Percentiles rank a stretch among this genome's conserved stretches.
These are phyloP conservation scores for Hordeum marinum DNA, from an alignment of 176 grass and related monocot genomes.

Conservation along the genomic window DNA sequence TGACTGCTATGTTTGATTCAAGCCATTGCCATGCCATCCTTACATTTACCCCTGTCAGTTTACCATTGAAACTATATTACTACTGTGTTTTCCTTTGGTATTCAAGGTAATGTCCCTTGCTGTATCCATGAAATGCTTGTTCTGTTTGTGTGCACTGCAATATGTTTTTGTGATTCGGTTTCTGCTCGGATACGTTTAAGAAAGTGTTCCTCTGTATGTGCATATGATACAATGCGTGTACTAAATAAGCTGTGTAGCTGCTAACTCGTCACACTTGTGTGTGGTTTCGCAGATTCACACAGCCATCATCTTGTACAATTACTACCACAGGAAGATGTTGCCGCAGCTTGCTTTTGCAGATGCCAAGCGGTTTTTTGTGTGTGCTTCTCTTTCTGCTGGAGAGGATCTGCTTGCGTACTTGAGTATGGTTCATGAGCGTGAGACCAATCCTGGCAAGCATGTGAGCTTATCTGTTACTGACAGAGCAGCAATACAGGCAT, in stretches of 20 bases:
- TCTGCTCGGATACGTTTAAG: not conserved
- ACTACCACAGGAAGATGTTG: conserved; percentile 62
- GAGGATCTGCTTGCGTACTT: conserved; percentile 25
- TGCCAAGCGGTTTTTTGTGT: conserved; percentile 23
- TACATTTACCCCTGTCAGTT: not conserved
- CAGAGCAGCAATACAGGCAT: conserved; percentile 39
- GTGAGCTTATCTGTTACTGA: conserved; percentile 35
- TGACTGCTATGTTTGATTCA: not conserved
- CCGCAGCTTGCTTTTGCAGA: conserved; percentile 34
- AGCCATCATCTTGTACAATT: conserved; percentile 66
- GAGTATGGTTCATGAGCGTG: conserved; percentile 22
- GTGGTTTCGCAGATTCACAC: conserved; percentile 50
- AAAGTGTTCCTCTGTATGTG: not conserved
- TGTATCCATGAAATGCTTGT: not conserved
- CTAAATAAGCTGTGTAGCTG: not conserved
- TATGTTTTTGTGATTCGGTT: not conserved
- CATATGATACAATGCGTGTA: not conserved
- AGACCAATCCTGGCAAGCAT: not conserved
- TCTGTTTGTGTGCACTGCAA: not conserved
- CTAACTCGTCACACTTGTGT: not conserved
- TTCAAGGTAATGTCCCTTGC: not conserved
- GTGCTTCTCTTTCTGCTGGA: conserved; percentile 19
- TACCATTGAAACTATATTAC: not conserved
- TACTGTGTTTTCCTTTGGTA: conserved; percentile 10
- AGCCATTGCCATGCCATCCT: not conserved